These are phyloP conservation scores for Candida krabiensis DNA, from an alignment of 805 yeast species.

Conservation along the genomic window DNA sequence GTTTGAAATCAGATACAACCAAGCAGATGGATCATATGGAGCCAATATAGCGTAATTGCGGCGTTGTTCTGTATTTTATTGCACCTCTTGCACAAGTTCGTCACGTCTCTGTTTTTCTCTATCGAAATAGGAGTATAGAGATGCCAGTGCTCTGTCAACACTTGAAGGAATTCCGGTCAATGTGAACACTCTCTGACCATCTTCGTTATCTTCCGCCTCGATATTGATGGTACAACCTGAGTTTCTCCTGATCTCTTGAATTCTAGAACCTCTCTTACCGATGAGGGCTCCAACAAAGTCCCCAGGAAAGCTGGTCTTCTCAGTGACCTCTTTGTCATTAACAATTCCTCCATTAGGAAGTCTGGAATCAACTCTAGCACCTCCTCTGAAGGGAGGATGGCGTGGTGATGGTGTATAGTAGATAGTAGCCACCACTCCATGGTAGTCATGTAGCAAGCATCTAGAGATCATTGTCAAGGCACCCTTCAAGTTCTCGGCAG, in stretches of 20 bases:
- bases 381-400: slow-evolving; percentile 16
- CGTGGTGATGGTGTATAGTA: slow-evolving; percentile 56
- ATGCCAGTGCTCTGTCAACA: slow-evolving; percentile 56
- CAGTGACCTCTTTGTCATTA: slow-evolving; percentile 32
- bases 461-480: slow-evolving; percentile 61
- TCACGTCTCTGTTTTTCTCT: slow-evolving; percentile 45
- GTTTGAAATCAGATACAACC: too few species aligned
- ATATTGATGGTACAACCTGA: slow-evolving; percentile 80
- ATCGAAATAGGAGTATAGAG: slow-evolving; percentile 57
- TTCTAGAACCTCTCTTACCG: slow-evolving; percentile 82
- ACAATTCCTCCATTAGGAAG: slow-evolving; percentile 14
- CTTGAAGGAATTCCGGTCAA: slow-evolving; percentile 59
- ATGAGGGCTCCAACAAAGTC: slow-evolving; percentile 87
- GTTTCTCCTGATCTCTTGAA: slow-evolving; percentile 77
- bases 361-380: slow-evolving; percentile 8
- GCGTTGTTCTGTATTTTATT: too few species aligned
- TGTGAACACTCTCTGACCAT: slow-evolving; percentile 67
- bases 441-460: slow-evolving; percentile 74
- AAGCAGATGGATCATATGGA: too few species aligned
- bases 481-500: slow-evolving; percentile 58
- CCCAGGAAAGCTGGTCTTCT: slow-evolving; percentile 63
- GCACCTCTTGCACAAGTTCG: slow-evolving; percentile 12
- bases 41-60: too few species aligned
- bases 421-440: slow-evolving; percentile 61
- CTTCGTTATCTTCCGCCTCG: slow-evolving; percentile 64